These are phyloP conservation scores for Lasiosphaeria miniovina DNA, from an alignment of 495 filamentous ascomycete species.

Conservation along the genomic window DNA sequence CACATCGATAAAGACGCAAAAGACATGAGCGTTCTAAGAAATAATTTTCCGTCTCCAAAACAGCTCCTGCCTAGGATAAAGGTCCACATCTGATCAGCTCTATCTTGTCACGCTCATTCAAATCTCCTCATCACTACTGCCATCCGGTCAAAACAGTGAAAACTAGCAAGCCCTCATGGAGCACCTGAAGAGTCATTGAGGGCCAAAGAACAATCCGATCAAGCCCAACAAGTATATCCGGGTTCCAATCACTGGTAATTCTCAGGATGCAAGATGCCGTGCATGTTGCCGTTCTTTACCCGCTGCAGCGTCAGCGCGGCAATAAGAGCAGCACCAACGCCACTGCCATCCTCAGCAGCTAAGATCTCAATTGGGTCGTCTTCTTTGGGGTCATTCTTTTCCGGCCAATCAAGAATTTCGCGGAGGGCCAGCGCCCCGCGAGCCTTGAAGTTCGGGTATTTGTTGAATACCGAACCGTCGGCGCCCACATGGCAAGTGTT, in stretches of 20 bases:
- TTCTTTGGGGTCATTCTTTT: conserved; percentile 55
- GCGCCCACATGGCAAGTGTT: conserved; percentile 88
- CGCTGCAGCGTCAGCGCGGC: conserved; percentile 89
- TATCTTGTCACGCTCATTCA: neutral
- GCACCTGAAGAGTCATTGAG: too few species aligned
- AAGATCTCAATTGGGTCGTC: conserved; percentile 82
- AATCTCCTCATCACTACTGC: too few species aligned
- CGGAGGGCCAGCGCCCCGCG: conserved; percentile 84
- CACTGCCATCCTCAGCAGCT: conserved; percentile 88
- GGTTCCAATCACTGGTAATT: conserved; percentile 39
- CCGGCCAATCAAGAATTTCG: conserved; percentile 90
- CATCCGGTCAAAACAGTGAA: neutral
- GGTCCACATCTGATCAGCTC: too few species aligned
- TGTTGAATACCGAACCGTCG: conserved; percentile 96
- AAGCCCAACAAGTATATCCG: too few species aligned
- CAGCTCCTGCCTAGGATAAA: too few species aligned
- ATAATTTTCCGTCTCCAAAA: too few species aligned
- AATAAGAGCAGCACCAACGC: conserved; percentile 95
- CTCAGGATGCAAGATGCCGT: conserved; percentile 73
- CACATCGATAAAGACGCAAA: too few species aligned
- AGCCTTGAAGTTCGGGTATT: conserved; percentile 94
- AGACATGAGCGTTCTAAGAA: too few species aligned
- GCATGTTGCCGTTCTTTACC: conserved; percentile 71
- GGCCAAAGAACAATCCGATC: too few species aligned
- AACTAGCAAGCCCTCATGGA: too few species aligned